Base-by-base conservation (phyloP, 805 yeast species). In the Candida nonsorbophila region DNA sequence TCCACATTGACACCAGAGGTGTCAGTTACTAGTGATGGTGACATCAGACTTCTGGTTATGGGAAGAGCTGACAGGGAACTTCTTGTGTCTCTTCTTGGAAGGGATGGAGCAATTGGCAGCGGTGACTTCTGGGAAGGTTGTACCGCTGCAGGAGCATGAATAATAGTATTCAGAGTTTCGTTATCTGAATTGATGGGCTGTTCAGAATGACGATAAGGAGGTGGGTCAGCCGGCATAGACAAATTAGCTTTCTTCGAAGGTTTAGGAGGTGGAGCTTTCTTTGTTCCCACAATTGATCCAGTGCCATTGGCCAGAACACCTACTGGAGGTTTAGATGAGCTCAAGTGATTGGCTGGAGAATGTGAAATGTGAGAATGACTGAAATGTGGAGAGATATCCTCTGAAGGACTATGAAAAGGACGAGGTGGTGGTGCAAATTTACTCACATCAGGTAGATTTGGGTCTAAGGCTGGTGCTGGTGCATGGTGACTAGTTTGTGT, bases 351-450 rank as follows among this genome's bases (percentile, higher is more conserved):
- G 24, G 6, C 10, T 12, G 15, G 24, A 3, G 22, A n/a, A 7
- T 33, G 35, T 3, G n/a, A n/a, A n/a, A n/a, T n/a, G n/a, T n/a
- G n/a, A n/a, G n/a, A n/a, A n/a, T n/a, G n/a, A n/a, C n/a, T n/a
- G n/a, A n/a, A n/a, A n/a, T n/a, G n/a, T n/a, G n/a, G n/a, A n/a
- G n/a, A n/a, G n/a, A n/a, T n/a, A n/a, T n/a, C n/a, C n/a, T n/a
- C n/a, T 27, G 36, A 22, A 25, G 40, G 18, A 31, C 33, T 7
- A 3, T 63, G 60, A 31, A 47, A 55, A 4, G 75, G 10, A 7
- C 20, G 75, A 2, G 72, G 72, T 6, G 74, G 74, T 3, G 74
- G 68, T 1, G 67, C 74, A 34, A 55, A 52, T 18, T 53, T 56
- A 19, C 47, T 39, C 8, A 53, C 36, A 38, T 67, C 68, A 22